Evolutionary conservation across 2,329 filamentous ascomycete species (phyloP), one percentile per base, ranked within the genome.

Genomic region (Colletotrichum simmondsii): DNA sequence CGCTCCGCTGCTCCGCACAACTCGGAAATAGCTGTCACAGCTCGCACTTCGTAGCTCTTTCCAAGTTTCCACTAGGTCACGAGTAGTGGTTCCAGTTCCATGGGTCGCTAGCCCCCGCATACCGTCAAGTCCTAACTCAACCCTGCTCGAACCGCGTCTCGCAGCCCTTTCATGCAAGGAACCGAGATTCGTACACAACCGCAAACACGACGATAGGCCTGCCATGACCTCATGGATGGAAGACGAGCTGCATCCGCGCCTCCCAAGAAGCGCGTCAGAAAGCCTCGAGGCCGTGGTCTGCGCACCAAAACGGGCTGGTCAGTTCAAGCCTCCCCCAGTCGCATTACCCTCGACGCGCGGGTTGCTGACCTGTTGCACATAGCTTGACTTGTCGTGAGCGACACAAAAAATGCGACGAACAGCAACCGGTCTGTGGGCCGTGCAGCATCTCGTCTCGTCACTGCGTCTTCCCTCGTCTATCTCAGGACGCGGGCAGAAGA

Each of bases 391-490:
- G 85, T 75, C 83, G 85, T 61, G 81, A 81, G 71, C 79, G 86
- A 68, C 83, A 87, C 72, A 85, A 87, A 76, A 88, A 88, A 78
- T 88, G 86, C 76, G 86, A 87, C 74, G 86, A 88, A 78, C 79
- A 79, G 46, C 84, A 75, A 52, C 76, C 77, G 2, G 63, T 77
- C 22, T 79, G 77, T 60, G 76, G 77, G 16, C 76, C 77, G 19
- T 79, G 77, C 67, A 74, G 65, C 32, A 71, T 76, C 30, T 76
- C 77, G 37, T 74, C 65, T 37, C 77, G 78, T 32, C 57, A 72
- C 12, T 79, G 78, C 54, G 73, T 76, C 49, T 79, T 74, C 37
- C 75, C 72, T 7, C 61, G 54, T 24, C 46, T 32, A 14, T 57
- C 56, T 32, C 42, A 52, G 5, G 65, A 57, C 56, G 68, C 24